These are phyloP conservation scores for Conticribra weissflogii DNA, from an alignment of 108 stramenopile species.

Conservation along the genomic window DNA sequence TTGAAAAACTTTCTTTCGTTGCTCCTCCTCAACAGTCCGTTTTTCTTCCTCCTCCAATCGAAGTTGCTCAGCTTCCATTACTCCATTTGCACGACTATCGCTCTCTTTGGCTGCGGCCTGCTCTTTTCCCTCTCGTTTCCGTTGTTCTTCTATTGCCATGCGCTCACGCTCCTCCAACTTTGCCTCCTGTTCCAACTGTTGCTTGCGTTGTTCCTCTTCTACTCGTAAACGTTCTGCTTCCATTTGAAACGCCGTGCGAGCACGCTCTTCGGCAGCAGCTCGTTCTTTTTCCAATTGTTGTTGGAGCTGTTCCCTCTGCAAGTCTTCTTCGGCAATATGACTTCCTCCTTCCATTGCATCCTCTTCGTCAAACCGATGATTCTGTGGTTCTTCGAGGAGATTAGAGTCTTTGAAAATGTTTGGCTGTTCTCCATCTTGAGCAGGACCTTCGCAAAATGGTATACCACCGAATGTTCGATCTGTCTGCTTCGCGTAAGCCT, in stretches of 20 bases:
- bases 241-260: neutral
- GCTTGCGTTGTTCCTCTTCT: neutral
- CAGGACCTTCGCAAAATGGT: slow-evolving; percentile 14
- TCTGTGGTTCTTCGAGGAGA: no score
- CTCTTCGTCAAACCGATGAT: no score
- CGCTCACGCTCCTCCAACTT: neutral
- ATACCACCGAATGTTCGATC: slow-evolving; percentile 1
- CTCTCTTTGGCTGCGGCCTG: neutral
- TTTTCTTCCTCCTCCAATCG: slow-evolving; percentile 1
- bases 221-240: neutral
- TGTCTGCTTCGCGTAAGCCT: slow-evolving; percentile 1
- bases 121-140: neutral
- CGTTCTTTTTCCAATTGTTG: neutral
- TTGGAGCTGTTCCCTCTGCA: neutral
- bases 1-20: neutral
- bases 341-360: no score
- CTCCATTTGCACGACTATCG: neutral
- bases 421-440: no score
- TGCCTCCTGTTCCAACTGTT: slow-evolving; percentile 11
- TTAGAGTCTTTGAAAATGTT: no score
- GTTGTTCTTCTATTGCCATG: slow-evolving; percentile 2
- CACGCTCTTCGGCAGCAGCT: neutral
- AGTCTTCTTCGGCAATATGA: no score
- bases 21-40: slow-evolving; percentile 1
- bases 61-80: neutral